Percentiles rank a stretch among this genome's conserved stretches.
phyloP scores from a whole-genome alignment of 305 asterid genomes.

The Plantago rigida region DNA sequence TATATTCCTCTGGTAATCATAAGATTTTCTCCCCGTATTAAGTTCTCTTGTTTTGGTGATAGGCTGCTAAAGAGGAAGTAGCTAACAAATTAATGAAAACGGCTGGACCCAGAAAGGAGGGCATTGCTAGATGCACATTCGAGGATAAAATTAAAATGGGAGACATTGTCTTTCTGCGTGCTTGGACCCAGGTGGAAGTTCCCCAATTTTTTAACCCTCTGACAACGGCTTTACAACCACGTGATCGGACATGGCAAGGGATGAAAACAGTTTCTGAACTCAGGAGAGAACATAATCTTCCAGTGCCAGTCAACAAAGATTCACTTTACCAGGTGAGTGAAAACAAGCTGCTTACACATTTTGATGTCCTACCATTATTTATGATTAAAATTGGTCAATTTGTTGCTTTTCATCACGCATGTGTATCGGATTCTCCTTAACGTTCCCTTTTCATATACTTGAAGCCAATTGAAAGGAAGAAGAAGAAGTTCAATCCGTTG shows the following conservation, averaged over 20 bases:
- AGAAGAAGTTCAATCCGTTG: constrained; percentile 69
- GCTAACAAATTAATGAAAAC: constrained; percentile 63
- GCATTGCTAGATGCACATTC: constrained; percentile 92
- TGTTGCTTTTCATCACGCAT: neutral
- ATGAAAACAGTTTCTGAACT: constrained; percentile 88
- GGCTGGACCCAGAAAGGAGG: constrained; percentile 73
- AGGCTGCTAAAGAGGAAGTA: constrained; percentile 90
- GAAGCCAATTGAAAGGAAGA: constrained; percentile 80
- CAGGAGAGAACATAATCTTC: constrained; percentile 64
- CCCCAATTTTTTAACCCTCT: constrained; percentile 80
- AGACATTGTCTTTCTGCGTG: constrained; percentile 84
- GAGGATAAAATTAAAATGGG: constrained; percentile 87
- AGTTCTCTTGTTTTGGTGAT: neutral
- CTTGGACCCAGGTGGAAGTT: constrained; percentile 93
- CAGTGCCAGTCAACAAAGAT: constrained; percentile 76
- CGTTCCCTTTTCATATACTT: constrained; percentile 20
- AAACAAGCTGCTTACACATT: constrained; percentile 2
- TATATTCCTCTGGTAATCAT: too few relatives aligned
- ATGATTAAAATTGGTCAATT: too few relatives aligned
- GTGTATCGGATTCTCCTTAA: neutral
- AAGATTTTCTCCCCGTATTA: neutral
- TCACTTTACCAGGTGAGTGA: constrained; percentile 72
- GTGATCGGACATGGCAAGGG: constrained; percentile 70
- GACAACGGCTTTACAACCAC: constrained; percentile 91
- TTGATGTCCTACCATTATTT: neutral